Conservation (phyloP, 2,329 filamentous ascomycete genomes). For the Cladosporium oxysporum region DNA sequence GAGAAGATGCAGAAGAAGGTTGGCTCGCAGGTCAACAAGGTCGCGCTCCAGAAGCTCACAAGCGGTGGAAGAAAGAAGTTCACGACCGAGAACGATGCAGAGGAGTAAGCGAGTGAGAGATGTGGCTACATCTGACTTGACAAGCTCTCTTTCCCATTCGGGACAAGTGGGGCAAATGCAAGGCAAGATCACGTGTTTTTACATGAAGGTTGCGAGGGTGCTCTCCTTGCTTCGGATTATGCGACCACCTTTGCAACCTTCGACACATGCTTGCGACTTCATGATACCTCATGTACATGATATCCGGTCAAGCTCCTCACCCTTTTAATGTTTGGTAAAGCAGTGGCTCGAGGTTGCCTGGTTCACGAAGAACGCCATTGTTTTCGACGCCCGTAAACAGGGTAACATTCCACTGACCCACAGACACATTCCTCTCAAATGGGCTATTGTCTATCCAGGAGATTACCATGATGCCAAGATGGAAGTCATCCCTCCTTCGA, state of each 20-base stretch:
- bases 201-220: constrained; percentile 5
- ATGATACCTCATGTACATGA: background rate
- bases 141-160: background rate
- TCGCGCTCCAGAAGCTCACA: constrained; percentile 85
- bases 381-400: constrained; percentile 9
- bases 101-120: constrained; percentile 14
- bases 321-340: background rate
- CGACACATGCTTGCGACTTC: constrained; percentile 19
- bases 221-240: constrained; percentile 29
- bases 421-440: constrained; percentile 18
- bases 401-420: constrained; percentile 19
- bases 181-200: constrained; percentile 13
- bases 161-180: constrained; percentile 7
- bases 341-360: background rate
- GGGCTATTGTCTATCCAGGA: constrained; percentile 19
- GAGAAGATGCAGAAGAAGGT: constrained; percentile 97
- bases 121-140: background rate
- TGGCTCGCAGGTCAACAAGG: constrained; percentile 84
- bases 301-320: background rate
- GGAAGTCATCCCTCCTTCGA: constrained; percentile 14
- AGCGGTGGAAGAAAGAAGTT: constrained; percentile 84
- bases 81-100: constrained; percentile 45
- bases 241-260: constrained; percentile 28
- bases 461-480: constrained; percentile 14
- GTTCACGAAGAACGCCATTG: constrained; percentile 17